These are phyloP conservation scores for cucumber (Cucumis sativus) DNA, from an alignment of 306 rosid species.

Conservation along the genomic window Cucumber_9930_V3 NC_026657.2:4186001-4186500, in stretches of 20 bases:
- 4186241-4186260: conserved; percentile 52
- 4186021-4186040: conserved; percentile 36
- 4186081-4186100: conserved; percentile 41
- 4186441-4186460: too few relatives aligned
- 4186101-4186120: conserved; percentile 49
- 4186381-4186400: too few relatives aligned
- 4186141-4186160: conserved; percentile 58
- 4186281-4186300: too few relatives aligned
- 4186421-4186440: too few relatives aligned
- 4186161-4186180: conserved; percentile 81
- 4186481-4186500: too few relatives aligned
- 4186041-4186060: conserved; percentile 58
- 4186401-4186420: too few relatives aligned
- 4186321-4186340: too few relatives aligned
- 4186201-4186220: conserved; percentile 52
- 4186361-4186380: too few relatives aligned
- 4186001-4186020: conserved; percentile 14
- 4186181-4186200: conserved; percentile 53
- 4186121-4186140: conserved; percentile 63
- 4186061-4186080: conserved; percentile 55
- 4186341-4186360: too few relatives aligned
- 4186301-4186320: too few relatives aligned
- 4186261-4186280: too few relatives aligned
- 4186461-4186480: too few relatives aligned
- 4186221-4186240: conserved; percentile 53